Evolutionary conservation across 495 filamentous ascomycete species (phyloP).

Genomic region (Penicillium egyptiacum): DNA sequence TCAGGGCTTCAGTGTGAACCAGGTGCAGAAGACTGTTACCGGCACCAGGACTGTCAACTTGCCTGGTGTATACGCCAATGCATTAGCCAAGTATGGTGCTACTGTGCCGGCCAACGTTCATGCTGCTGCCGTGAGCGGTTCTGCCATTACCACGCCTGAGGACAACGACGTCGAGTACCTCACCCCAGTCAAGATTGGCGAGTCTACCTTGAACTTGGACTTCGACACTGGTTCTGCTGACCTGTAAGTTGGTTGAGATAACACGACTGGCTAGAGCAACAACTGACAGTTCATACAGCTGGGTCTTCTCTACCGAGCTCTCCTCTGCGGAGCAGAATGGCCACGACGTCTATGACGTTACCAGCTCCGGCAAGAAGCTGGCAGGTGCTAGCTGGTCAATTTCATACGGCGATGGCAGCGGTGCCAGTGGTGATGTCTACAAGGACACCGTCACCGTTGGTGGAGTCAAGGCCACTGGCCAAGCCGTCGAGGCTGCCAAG

Average conservation of each 20-base stretch:
- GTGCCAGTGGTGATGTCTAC: conserved; percentile 66
- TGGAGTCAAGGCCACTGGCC: conserved; percentile 56
- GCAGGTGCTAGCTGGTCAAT: conserved; percentile 64
- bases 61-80: conserved; percentile 40
- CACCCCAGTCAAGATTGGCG: conserved; percentile 64
- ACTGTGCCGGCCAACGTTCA: conserved; percentile 42
- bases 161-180: conserved; percentile 63
- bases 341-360: conserved; percentile 63
- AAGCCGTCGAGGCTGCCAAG: conserved; percentile 70
- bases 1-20: conserved; percentile 45
- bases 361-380: conserved; percentile 48
- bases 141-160: conserved; percentile 55
- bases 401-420: conserved; percentile 69
- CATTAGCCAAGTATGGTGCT: conserved; percentile 47
- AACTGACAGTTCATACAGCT: conserved; percentile 29
- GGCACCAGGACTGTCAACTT: conserved; percentile 39
- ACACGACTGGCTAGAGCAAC: neutral
- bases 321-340: conserved; percentile 49
- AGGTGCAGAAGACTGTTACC: conserved; percentile 30
- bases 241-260: conserved; percentile 51
- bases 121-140: conserved; percentile 48
- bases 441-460: conserved; percentile 68
- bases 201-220: conserved; percentile 62
- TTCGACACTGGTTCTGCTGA: conserved; percentile 78
- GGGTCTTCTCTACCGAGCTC: conserved; percentile 55